Evolutionary conservation across 805 yeast genomes (phyloP).

Genomic region (Lachancea thermotolerans): DNA sequence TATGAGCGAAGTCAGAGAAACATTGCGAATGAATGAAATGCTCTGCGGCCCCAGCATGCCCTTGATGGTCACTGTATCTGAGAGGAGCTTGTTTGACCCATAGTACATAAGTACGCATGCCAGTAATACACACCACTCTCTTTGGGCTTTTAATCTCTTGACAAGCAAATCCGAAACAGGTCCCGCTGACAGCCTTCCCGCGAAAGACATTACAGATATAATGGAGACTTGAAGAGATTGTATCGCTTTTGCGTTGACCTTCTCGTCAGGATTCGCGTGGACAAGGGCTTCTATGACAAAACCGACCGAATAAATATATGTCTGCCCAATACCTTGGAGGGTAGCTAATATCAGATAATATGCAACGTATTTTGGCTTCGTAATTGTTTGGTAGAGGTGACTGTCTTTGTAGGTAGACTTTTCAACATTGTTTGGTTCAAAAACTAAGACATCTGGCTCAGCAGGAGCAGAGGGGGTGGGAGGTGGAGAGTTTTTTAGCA

Average conservation of each 20-base stretch:
- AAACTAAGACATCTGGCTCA: background rate
- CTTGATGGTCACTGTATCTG: slow-evolving; percentile 31
- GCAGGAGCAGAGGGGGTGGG: background rate
- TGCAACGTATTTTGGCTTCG: slow-evolving; percentile 37
- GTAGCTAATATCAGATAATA: slow-evolving; percentile 52
- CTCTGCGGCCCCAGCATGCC: background rate
- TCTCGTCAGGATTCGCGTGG: slow-evolving; percentile 22
- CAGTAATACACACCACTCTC: slow-evolving; percentile 56
- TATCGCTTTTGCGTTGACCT: slow-evolving; percentile 35
- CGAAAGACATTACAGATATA: slow-evolving; percentile 56
- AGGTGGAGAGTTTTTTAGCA: background rate
- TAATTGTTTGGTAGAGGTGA: slow-evolving; percentile 19
- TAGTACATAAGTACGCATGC: slow-evolving; percentile 32
- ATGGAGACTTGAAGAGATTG: slow-evolving; percentile 70
- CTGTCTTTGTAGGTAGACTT: slow-evolving; percentile 9
- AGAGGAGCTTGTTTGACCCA: slow-evolving; percentile 33
- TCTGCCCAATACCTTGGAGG: slow-evolving; percentile 60
- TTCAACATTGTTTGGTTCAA: background rate
- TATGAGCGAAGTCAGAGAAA: slow-evolving; percentile 45
- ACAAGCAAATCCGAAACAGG: slow-evolving; percentile 56
- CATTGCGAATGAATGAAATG: slow-evolving; percentile 32
- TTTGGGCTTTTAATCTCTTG: slow-evolving; percentile 44
- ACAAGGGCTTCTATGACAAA: slow-evolving; percentile 52
- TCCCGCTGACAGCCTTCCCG: slow-evolving; percentile 61
- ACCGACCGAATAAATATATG: slow-evolving; percentile 68